phyloP scores from a whole-genome alignment of 225 moss, liverwort and hornwort species.

The Lunularia cruciata region DNA sequence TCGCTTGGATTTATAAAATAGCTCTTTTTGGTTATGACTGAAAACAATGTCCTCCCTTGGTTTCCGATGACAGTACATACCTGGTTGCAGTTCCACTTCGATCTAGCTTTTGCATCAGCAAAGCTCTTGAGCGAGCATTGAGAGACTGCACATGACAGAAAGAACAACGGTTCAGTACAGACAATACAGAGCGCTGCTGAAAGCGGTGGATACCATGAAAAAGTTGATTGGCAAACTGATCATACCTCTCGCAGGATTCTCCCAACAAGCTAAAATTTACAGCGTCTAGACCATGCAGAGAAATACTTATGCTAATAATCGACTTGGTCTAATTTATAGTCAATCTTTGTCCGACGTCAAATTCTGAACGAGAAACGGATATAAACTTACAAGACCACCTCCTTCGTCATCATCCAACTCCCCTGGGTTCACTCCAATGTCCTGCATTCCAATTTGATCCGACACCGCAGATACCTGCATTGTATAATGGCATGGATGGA shows the following conservation, averaged over 20 bases:
- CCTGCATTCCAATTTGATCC: slow-evolving; percentile 99
- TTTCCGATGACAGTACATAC: background rate
- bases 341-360: too few species aligned
- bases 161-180: background rate
- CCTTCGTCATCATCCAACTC: slow-evolving; percentile 99
- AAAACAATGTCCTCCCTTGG: too few species aligned
- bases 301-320: too few species aligned
- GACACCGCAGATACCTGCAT: slow-evolving; percentile 95
- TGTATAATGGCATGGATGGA: background rate
- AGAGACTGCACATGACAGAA: slow-evolving; percentile 70
- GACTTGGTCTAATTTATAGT: too few species aligned
- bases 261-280: too few species aligned
- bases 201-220: too few species aligned
- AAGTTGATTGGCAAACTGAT: too few species aligned
- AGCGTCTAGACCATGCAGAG: too few species aligned
- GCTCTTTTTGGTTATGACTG: too few species aligned
- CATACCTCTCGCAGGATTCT: too few species aligned
- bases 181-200: background rate
- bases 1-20: too few species aligned
- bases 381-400: slow-evolving; percentile 76
- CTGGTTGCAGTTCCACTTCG: slow-evolving; percentile 71
- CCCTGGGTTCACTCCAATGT: slow-evolving; percentile 98
- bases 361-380: too few species aligned
- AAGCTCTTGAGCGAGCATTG: slow-evolving; percentile 94
- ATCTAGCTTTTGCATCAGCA: slow-evolving; percentile 98